Percentiles rank a stretch among this genome's conserved stretches.
phyloP scores from a whole-genome alignment of 2,329 filamentous ascomycete species.

The Fonsecaea monophora region DNA sequence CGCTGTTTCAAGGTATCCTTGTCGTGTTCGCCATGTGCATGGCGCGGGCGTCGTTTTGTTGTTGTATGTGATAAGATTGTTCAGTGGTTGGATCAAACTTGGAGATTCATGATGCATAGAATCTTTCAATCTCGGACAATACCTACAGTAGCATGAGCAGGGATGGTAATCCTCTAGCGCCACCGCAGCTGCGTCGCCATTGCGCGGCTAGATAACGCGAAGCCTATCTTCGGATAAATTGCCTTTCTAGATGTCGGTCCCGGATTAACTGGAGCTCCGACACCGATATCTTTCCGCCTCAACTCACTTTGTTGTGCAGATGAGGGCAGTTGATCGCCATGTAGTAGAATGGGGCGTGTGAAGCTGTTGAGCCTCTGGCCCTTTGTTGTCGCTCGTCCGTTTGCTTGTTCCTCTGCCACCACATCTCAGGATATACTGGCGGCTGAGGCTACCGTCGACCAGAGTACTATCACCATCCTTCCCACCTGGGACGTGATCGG shows the following conservation, averaged over 20 bases:
- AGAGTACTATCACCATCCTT: constrained; percentile 39
- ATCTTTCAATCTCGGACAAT: constrained; percentile 16
- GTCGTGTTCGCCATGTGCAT: constrained; percentile 18
- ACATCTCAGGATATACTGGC: constrained; percentile 18
- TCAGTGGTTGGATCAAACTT: constrained; percentile 2
- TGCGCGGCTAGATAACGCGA: constrained; percentile 24
- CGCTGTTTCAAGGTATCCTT: constrained; percentile 18
- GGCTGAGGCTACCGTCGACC: not conserved
- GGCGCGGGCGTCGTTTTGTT: constrained; percentile 6
- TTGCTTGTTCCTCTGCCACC: not conserved
- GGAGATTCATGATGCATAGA: constrained; percentile 10
- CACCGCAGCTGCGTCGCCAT: constrained; percentile 11
- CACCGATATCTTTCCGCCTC: not conserved
- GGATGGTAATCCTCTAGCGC: constrained; percentile 3
- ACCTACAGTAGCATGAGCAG: constrained; percentile 12
- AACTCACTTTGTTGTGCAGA: not conserved
- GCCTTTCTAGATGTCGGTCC: not conserved
- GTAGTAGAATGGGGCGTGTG: constrained; percentile 22
- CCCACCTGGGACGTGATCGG: constrained; percentile 61
- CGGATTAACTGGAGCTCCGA: constrained; percentile 23
- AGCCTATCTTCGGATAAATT: constrained; percentile 15
- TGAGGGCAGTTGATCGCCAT: constrained; percentile 12
- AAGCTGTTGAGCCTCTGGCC: constrained; percentile 2
- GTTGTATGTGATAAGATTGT: not conserved
- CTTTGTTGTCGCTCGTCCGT: constrained; percentile 2